These are phyloP conservation scores for Talaromyces amestolkiae DNA, from an alignment of 2,329 filamentous ascomycete genomes.

Conservation along the genomic window DNA sequence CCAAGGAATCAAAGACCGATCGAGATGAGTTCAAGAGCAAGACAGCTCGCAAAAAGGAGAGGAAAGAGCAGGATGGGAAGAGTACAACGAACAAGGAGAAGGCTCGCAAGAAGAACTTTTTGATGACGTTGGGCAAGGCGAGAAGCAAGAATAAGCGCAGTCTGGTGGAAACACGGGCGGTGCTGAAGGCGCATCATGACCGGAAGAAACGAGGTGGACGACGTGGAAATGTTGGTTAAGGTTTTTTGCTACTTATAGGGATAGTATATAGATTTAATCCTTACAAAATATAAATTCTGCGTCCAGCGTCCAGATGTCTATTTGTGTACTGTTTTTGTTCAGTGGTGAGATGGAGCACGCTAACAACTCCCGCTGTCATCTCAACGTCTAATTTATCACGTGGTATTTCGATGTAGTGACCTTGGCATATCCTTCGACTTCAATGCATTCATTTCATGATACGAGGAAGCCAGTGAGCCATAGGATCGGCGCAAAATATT, in stretches of 20 bases:
- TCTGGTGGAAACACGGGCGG: slow-evolving; percentile 78
- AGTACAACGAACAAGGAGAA: slow-evolving; percentile 98
- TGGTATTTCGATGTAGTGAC: too few species aligned
- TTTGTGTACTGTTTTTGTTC: background rate
- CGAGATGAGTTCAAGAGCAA: slow-evolving; percentile 81
- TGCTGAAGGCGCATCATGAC: slow-evolving; percentile 76
- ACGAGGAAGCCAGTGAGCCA: too few species aligned
- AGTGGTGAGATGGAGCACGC: background rate
- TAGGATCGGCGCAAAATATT: too few species aligned
- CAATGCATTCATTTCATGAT: too few species aligned
- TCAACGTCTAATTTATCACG: background rate
- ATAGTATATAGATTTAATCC: background rate
- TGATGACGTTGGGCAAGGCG: slow-evolving; percentile 97
- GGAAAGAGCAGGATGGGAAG: slow-evolving; percentile 87
- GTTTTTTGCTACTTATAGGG: background rate
- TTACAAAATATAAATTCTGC: background rate
- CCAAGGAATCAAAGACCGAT: slow-evolving; percentile 75
- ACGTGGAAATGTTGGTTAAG: slow-evolving; percentile 61
- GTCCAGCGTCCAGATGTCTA: background rate
- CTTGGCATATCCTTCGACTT: too few species aligned
- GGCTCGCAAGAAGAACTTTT: slow-evolving; percentile 93
- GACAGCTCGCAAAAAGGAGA: slow-evolving; percentile 77
- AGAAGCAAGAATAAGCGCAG: slow-evolving; percentile 94
- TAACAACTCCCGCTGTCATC: background rate
- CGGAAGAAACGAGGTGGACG: slow-evolving; percentile 80